A percentile compares a stretch with the other conserved stretches of the same genome.
Conservation (phyloP, 306 rosid species). For the Casuarina cunninghamiana region DNA sequence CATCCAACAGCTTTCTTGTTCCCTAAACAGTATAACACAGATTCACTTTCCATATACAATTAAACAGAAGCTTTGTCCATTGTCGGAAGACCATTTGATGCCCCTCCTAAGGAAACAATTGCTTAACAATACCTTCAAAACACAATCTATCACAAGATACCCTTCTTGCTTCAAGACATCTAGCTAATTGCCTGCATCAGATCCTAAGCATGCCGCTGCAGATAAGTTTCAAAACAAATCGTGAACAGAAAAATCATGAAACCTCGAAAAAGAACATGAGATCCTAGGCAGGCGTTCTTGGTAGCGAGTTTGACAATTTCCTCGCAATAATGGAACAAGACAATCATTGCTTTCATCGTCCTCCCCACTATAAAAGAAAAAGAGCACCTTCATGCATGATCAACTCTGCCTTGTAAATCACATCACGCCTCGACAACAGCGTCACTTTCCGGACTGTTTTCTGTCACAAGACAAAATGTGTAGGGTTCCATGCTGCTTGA, state of each 20-base stretch:
- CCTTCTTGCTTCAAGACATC: not conserved
- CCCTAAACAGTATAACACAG: too few species aligned
- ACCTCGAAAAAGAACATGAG: not conserved
- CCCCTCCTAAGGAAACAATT: too few species aligned
- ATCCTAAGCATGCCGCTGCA: not conserved
- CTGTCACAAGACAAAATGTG: too few species aligned
- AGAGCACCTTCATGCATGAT: not conserved
- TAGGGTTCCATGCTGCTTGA: not conserved
- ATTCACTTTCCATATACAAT: too few species aligned
- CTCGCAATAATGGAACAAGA: not conserved
- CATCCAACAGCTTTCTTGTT: too few species aligned
- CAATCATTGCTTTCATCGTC: not conserved
- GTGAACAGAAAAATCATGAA: not conserved
- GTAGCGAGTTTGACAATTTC: not conserved
- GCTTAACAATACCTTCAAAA: too few species aligned
- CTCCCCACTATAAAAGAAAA: not conserved
- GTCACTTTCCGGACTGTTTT: not conserved
- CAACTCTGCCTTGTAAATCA: slow-evolving; percentile 6
- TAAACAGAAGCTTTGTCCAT: too few species aligned
- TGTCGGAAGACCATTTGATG: too few species aligned
- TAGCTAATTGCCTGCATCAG: not conserved
- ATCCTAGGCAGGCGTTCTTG: not conserved
- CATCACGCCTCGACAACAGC: not conserved
- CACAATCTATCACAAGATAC: not conserved
- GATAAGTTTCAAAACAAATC: not conserved